Conservation (phyloP, 768 basidiomycete species). For the Amanita molliuscula region DNA sequence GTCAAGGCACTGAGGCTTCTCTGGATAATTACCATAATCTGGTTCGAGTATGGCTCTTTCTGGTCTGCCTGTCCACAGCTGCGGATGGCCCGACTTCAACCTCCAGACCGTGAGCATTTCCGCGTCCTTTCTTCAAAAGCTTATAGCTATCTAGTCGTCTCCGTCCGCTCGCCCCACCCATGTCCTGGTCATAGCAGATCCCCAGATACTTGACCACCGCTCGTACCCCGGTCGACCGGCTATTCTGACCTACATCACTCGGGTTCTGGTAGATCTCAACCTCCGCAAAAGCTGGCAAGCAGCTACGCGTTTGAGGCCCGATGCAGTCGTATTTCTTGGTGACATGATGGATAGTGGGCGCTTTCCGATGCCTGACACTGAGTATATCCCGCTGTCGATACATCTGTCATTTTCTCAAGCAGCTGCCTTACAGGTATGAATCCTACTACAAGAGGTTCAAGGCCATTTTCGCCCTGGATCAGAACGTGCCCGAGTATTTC, state of each 20-base stretch:
- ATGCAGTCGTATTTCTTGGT: conserved; percentile 75
- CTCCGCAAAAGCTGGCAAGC: conserved; percentile 79
- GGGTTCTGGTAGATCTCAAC: conserved; percentile 68
- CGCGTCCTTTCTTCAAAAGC: conserved; percentile 1
- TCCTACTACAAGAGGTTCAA: conserved; percentile 58
- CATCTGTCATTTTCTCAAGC: neutral
- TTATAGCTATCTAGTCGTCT: conserved; percentile 11
- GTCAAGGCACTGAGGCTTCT: conserved; percentile 37
- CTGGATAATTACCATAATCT: conserved; percentile 58
- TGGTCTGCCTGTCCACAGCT: conserved; percentile 30
- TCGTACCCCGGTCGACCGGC: conserved; percentile 58
- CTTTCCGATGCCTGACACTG: conserved; percentile 44
- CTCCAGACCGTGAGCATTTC: neutral
- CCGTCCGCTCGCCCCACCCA: conserved; percentile 26
- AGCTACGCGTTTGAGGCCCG: conserved; percentile 47
- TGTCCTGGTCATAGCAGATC: conserved; percentile 80
- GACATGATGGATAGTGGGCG: conserved; percentile 91
- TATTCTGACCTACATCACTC: conserved; percentile 48
- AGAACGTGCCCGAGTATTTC: conserved; percentile 47
- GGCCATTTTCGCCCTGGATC: conserved; percentile 49
- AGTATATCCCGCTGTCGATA: conserved; percentile 39
- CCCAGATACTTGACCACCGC: conserved; percentile 70
- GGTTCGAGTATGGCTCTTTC: conserved; percentile 63
- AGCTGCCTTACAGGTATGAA: conserved; percentile 49
- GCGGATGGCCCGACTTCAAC: conserved; percentile 50